These are phyloP conservation scores for Juncus inflexus DNA, from an alignment of 176 grass and related monocot species.

Conservation along the genomic window DNA sequence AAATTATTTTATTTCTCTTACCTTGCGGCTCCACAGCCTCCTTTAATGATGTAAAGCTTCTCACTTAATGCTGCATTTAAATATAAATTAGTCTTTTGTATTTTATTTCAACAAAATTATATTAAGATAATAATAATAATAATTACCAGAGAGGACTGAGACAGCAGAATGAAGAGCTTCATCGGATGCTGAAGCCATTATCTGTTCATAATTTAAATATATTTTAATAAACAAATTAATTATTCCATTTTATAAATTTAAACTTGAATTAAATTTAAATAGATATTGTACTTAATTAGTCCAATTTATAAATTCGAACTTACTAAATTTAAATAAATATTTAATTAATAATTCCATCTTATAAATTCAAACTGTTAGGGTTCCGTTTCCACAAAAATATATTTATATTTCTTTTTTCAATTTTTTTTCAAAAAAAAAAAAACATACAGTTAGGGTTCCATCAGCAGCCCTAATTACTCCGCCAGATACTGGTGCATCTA, in stretches of 20 bases:
- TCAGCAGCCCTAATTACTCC: constrained; percentile 92
- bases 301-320: background rate
- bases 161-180: constrained; percentile 64
- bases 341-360: too few relatives aligned
- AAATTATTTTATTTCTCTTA: constrained; percentile 32
- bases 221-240: too few relatives aligned
- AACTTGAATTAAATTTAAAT: constrained; percentile 2
- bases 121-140: constrained; percentile 15
- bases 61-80: constrained; percentile 69
- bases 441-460: constrained; percentile 80
- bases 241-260: constrained; percentile 3
- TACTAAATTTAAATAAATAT: background rate
- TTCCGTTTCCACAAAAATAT: constrained; percentile 2
- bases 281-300: too few relatives aligned
- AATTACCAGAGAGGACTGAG: constrained; percentile 70
- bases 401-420: background rate
- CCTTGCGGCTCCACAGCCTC: constrained; percentile 98
- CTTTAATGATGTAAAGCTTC: constrained; percentile 94
- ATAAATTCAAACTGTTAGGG: too few relatives aligned
- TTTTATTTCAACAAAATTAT: background rate
- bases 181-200: constrained; percentile 79
- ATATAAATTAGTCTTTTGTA: constrained; percentile 14
- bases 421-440: constrained; percentile 25
- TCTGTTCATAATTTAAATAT: constrained; percentile 40
- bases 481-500: constrained; percentile 93